Base-by-base conservation (phyloP, 306 rosid species). In the Vigna radiata region DNA sequence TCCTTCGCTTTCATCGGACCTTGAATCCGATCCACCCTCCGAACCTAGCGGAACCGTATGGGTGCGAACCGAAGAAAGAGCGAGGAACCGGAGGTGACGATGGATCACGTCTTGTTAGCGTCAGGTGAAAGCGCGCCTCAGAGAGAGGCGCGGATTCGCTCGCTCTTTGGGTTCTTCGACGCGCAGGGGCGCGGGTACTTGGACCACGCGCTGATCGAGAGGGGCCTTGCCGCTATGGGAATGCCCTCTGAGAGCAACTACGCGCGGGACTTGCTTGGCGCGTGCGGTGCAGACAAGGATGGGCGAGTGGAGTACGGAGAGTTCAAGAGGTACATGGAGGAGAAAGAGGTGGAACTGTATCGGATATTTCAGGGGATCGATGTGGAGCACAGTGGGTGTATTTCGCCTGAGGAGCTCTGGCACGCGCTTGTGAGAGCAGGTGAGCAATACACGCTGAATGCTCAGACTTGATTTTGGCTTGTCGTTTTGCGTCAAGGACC, bases 401-500 rank as follows among this genome's bases (percentile, higher is more conserved):
- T 90, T 85, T 29, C 82, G 58, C 96, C 90, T 0, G 89, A 88
- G 70, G 93, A 90, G 88, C 90, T 90, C 8, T 85, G 76, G 77
- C 85, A 84, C 80, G 96, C 96, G 10, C 91, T 90, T 75, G 83
- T 90, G 23, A 86, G 76, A 69, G 91, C 96, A 75, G 96, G 96
- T 90, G 82, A 66, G 73, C 48, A 8, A 41, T 27, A 7, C 0
- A 29, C 19, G 14, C 65, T 27, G 7, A 17, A 44, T 8, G 56
- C 18, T 25, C 27, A 25, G 27, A 2, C 23, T 54, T 18, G 2
- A 3, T 56, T 58, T 58, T 59, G 10, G 10, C 1, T 58, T 58
- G 64, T 58, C 64, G 37, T 58, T 58, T 58, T 58, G 64, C 17
- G 8, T 25, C 14, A 19, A 54, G 29, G 27, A 54, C 60, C 62